Evolutionary conservation across 495 filamentous ascomycete species (phyloP), one percentile per base, ranked within the genome.

Genomic region (Diplogelasinospora grovesii): DNA sequence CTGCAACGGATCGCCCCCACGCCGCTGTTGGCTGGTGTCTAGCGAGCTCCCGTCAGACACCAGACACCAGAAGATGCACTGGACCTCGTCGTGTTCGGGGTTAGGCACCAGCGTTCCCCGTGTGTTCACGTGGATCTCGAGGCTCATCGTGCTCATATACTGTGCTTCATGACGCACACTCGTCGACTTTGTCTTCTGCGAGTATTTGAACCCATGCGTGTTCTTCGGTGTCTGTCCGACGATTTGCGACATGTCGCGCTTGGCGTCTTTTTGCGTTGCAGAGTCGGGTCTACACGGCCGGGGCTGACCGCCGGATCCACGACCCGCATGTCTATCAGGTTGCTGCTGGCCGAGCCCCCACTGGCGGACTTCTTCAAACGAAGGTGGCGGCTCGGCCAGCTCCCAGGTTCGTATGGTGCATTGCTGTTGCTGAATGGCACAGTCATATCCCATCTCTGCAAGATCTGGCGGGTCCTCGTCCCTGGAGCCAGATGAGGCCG

Each of bases 51-150:
- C 82, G 45, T 92, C 83, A 1, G 82, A 82, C 49, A 88, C 79
- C 6, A 94, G 58, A 59, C 83, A 85, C 90, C 90, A 98, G 52
- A 96, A 95, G 20, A 97, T 70, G 54, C 82, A 86, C 36, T 77
- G 69, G n/a, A 98, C 80, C 50, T 90, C 87, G 56, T 98, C 92
- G 44, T 90, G 71, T 39, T 86, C 85, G 2, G 92, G 92, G 55
- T 97, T 83, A 6, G 93, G 87, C 18, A 84, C 73, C 20, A 96
- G 68, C 36, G 73, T 74, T 11, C 79, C 87, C 29, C 88, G 73
- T 5, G 85, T 95, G 56, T 95, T 96, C 41, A 93, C 83, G 58
- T 98, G 92, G n/a, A 97, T 58, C 55, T 98, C 92, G 5, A 98
- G 59, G 50, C 89, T 89, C 89, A 98, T 89, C 23, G 79, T 86